Base-by-base conservation (phyloP, 208 protist genomes). In the Leishmania tarentolae region DNA sequence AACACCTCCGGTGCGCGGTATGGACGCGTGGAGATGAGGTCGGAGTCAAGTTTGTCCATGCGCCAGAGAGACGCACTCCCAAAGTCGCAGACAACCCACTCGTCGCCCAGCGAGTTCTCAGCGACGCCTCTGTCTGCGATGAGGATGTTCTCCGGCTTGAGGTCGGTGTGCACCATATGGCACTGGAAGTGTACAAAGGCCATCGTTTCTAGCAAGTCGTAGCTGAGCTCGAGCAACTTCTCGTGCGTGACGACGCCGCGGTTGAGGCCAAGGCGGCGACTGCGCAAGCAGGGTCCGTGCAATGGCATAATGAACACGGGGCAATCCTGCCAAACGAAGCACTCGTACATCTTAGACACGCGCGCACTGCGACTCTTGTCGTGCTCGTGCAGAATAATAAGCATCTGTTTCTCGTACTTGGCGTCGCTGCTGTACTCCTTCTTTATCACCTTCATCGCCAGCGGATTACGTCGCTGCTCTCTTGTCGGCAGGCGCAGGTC, bases 131-230 rank as follows among this genome's bases (percentile, higher is more conserved):
- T 85, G 82, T 96, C 90, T 7, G 88, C 86, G n/a, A 97, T 77
- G 28, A 99, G 89, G 65, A 99, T 97, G 91, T 99, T 99, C 82
- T 99, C 98, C 5, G 98, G 98, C 84, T 99, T 99, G 4, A 99
- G 77, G 83, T 99, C 98, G 13, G 98, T 99, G 91, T 99, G 98
- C 59, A 99, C 97, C 89, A 99, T 96, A 53, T 83, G 63, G 73
- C 91, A 95, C 75, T 92, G 82, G 68, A 93, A 91, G 82, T 98
- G 95, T 50, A 98, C 85, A 71, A 93, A 97, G 0, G 82, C 70
- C 69, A 97, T 82, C 52, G 95, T 92, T 59, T 94, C 89, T 47
- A 97, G 85, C 35, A 98, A 72, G n/a, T 95, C 89, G 52, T 83
- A 88, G 37, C 92, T 83, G 35, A 98, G 90, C 61, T 88, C 74